Evolutionary conservation across 208 protist genomes (phyloP).

Genomic region (Angomonas desouzai): DNA sequence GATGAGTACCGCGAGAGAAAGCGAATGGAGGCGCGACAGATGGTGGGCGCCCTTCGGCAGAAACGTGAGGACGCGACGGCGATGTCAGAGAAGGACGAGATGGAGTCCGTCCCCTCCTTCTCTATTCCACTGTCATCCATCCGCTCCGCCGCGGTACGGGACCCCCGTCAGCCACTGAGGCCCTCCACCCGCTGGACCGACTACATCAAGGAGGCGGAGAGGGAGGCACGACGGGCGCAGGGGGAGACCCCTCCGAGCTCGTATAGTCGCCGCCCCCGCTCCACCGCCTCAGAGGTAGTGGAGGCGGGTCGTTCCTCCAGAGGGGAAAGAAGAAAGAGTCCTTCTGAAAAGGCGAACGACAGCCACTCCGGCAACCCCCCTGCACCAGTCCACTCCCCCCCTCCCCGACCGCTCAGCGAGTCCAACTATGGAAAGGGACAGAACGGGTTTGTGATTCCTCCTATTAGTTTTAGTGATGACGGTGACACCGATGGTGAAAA

Average conservation of each 20-base stretch:
- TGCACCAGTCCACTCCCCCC: neutral
- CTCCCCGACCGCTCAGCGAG: neutral
- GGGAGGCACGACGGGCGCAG: slow-evolving; percentile 4
- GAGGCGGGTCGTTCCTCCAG: neutral
- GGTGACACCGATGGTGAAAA: neutral
- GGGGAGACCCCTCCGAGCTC: neutral
- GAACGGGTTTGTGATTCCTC: neutral
- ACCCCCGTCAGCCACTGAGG: too few species aligned
- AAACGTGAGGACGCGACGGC: neutral
- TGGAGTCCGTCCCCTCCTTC: neutral
- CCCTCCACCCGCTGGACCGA: slow-evolving; percentile 37
- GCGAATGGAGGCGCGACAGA: neutral
- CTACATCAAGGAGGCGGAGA: slow-evolving; percentile 29
- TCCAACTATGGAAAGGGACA: neutral
- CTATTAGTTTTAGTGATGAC: neutral
- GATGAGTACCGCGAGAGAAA: neutral
- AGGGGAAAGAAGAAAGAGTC: neutral
- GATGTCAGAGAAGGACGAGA: neutral
- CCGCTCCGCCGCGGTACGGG: slow-evolving; percentile 4
- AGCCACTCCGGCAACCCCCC: too few species aligned
- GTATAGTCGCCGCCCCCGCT: neutral
- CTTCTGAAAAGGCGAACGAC: too few species aligned
- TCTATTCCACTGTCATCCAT: slow-evolving; percentile 1
- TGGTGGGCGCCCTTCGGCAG: neutral
- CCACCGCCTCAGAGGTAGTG: neutral